A percentile compares a stretch with the other conserved stretches of the same genome.
Conservation (phyloP, 129 eudicot genomes). For the Saposhnikovia divaricata region DNA sequence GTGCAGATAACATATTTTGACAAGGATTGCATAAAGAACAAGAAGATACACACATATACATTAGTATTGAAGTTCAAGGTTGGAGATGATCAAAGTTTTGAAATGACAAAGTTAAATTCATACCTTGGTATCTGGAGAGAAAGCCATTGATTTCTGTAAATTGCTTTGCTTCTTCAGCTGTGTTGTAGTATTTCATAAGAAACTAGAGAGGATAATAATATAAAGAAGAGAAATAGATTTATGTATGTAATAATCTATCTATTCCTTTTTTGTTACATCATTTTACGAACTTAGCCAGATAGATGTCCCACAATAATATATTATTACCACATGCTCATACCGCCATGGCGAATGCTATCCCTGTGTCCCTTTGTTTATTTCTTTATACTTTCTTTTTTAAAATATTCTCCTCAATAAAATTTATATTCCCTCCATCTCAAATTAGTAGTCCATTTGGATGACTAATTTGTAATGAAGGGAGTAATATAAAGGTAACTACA, state of each 20-base stretch:
- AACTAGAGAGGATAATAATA: not conserved
- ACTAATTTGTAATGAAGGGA: no score
- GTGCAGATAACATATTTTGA: not conserved
- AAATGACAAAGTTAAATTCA: not conserved
- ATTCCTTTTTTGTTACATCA: not conserved
- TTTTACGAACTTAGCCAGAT: not conserved
- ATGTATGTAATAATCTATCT: not conserved
- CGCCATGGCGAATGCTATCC: no score
- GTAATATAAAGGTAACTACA: no score
- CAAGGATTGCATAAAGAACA: not conserved
- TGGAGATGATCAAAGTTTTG: not conserved
- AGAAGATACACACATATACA: not conserved
- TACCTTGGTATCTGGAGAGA: constrained; percentile 11
- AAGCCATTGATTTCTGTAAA: not conserved
- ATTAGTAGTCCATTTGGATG: no score
- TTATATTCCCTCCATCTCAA: no score
- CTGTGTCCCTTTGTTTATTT: no score
- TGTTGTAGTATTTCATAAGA: not conserved
- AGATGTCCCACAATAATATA: not conserved
- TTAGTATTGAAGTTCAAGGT: not conserved
- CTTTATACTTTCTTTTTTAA: no score
- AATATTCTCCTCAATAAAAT: no score
- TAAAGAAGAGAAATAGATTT: not conserved
- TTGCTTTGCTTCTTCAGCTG: not conserved
- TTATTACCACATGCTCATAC: not conserved